Base-by-base conservation (phyloP, 2,329 filamentous ascomycete species). In the Zymoseptoria pseudotritici region DNA sequence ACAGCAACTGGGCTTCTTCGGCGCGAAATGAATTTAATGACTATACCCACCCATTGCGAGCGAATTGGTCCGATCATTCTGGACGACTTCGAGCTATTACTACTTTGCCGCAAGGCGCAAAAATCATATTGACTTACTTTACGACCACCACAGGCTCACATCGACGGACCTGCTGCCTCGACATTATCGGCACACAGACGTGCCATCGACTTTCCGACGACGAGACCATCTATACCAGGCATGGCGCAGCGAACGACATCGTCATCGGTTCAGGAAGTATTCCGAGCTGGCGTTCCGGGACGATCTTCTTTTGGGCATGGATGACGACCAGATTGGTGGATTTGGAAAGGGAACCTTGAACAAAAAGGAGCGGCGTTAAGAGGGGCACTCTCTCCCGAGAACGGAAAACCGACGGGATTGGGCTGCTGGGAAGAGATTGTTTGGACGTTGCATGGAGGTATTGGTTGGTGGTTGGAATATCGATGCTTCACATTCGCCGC, bases 1-100 rank as follows among this genome's bases (percentile, higher is more conserved):
- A 29, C 57, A 72, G 70, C 63, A 66, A 65, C 66, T 69, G 20
- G 70, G 70, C 29, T 72, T 70, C 61, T 72, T 72, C 55, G 70
- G 70, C 20, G 64, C 64, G 42, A 59, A 60, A 54, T 66, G 61
- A 60, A 52, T 52, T n/a, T 46, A n/a, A 46, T 46, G 36, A 46
- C 36, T 46, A 46, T 46, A 46, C 36, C 36, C 17, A 46, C 36
- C 36, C 17, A 7, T 6, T 46, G 36, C 11, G 36, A 46, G 36
- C 36, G 36, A 46, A 17, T 46, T 46, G 11, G 11, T 46, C 36
- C 36, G 13, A 17, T n/a, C 5, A 17, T 17, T 46, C 13, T 46
- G 36, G 36, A 46, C 13, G 13, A 13, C 11, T 46, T 17, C 17
- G 36, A 46, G 13, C 17, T n/a, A 46, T 46, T 46, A 46, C 36